Conservation (phyloP, 257 asterid species). For the Fraxinus cuspidata region DNA sequence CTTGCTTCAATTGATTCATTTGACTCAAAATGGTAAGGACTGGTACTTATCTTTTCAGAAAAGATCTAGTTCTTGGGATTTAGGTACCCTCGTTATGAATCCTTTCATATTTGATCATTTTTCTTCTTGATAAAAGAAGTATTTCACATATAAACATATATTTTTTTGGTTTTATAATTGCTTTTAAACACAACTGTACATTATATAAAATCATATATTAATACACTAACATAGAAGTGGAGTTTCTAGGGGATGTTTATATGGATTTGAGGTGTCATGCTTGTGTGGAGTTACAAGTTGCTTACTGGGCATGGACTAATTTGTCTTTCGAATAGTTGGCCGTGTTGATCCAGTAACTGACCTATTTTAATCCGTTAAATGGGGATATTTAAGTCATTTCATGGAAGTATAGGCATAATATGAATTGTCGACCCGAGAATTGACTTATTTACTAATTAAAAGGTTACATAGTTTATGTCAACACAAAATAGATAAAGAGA, state of each 20-base stretch:
- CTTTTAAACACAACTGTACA: neutral
- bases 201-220: neutral
- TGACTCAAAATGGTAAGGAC: slow-evolving; percentile 86
- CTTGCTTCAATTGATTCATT: slow-evolving; percentile 97
- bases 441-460: neutral
- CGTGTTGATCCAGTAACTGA: neutral
- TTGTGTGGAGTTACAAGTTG: neutral
- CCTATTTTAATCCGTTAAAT: neutral
- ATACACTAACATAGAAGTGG: neutral
- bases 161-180: neutral
- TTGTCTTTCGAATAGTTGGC: neutral
- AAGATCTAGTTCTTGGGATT: neutral
- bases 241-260: neutral
- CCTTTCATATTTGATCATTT: neutral
- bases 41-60: neutral
- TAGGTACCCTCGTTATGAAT: neutral
- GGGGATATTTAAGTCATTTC: neutral
- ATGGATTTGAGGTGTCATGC: neutral
- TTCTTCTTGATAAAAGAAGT: neutral
- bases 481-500: neutral
- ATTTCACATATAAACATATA: neutral
- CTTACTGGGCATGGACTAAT: neutral
- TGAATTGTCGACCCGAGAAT: neutral
- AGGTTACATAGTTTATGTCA: neutral
- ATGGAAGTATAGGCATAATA: neutral